Evolutionary conservation across 148 eudicot species (phyloP).

Genomic region (Limonium bicolor): DNA sequence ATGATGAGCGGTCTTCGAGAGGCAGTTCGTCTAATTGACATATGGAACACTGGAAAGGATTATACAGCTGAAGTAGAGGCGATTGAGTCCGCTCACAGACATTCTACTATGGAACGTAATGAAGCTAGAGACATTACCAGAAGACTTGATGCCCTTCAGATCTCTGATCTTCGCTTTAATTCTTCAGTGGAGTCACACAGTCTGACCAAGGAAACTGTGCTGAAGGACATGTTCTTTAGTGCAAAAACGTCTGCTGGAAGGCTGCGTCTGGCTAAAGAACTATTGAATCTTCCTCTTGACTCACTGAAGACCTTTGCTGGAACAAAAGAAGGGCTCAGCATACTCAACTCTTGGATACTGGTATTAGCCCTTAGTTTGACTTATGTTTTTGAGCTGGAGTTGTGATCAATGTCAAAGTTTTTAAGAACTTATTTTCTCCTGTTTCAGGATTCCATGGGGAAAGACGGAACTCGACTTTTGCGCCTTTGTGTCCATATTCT

Average conservation of each 20-base stretch:
- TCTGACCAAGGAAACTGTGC: slow-evolving; percentile 34
- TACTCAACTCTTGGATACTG: slow-evolving; percentile 89
- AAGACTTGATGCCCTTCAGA: slow-evolving; percentile 63
- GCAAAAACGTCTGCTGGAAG: slow-evolving; percentile 83
- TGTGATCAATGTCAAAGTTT: not conserved
- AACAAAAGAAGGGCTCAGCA: slow-evolving; percentile 71
- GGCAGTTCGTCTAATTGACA: slow-evolving; percentile 88
- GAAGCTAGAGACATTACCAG: slow-evolving; percentile 73
- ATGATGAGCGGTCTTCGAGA: slow-evolving; percentile 99
- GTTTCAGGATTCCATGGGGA: slow-evolving; percentile 94
- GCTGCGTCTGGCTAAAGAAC: slow-evolving; percentile 76
- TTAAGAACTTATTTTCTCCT: not conserved
- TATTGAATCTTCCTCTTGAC: slow-evolving; percentile 65
- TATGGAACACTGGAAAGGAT: slow-evolving; percentile 65
- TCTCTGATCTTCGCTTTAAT: slow-evolving; percentile 34
- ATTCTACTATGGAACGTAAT: slow-evolving; percentile 55
- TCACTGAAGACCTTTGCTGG: slow-evolving; percentile 88
- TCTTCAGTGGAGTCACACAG: slow-evolving; percentile 26
- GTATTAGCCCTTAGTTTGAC: slow-evolving; percentile 15
- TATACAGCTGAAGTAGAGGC: slow-evolving; percentile 85
- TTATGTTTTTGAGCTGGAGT: not conserved
- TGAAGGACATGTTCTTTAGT: slow-evolving; percentile 58
- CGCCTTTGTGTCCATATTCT: slow-evolving; percentile 97
- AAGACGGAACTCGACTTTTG: slow-evolving; percentile 92
- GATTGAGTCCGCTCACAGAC: slow-evolving; percentile 63